Evolutionary conservation across 78 protist genomes (phyloP).

Genomic region (Goniomonas avonlea): DNA sequence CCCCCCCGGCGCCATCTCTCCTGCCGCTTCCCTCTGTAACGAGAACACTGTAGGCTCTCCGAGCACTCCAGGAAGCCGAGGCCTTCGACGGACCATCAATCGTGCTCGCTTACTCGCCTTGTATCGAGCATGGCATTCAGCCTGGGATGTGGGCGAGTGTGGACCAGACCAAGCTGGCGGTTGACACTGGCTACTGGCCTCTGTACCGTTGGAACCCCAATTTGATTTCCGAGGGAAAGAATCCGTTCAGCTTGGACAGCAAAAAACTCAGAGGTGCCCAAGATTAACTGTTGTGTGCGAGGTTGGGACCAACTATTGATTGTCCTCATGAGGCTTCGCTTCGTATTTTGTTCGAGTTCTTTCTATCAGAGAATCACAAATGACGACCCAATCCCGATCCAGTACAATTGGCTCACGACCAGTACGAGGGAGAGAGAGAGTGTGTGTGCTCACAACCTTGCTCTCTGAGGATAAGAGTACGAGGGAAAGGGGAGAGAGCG

Average conservation of each 20-base stretch:
- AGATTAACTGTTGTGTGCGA: background rate
- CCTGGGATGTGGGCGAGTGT: no score
- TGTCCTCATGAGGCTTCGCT: background rate
- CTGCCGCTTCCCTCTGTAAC: conserved; percentile 34
- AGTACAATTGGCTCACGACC: no score
- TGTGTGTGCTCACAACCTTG: no score
- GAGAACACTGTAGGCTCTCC: conserved; percentile 50
- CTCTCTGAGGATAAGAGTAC: no score
- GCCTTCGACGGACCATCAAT: conserved; percentile 58
- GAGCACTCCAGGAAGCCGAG: conserved; percentile 42
- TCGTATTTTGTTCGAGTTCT: background rate
- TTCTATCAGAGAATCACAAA: no score
- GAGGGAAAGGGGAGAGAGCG: no score
- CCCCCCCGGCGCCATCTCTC: background rate
- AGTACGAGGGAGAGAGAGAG: no score
- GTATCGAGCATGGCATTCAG: conserved; percentile 36
- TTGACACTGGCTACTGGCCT: conserved; percentile 68
- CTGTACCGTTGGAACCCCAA: conserved; percentile 72
- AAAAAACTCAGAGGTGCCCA: background rate
- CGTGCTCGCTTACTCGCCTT: conserved; percentile 53
- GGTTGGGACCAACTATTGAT: background rate
- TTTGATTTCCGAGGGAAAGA: conserved; percentile 28
- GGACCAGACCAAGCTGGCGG: conserved; percentile 35
- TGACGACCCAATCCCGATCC: no score
- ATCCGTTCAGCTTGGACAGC: conserved; percentile 57